These are phyloP conservation scores for Cyberlindnera lachancei DNA, from an alignment of 805 yeast genomes.

Conservation along the genomic window DNA sequence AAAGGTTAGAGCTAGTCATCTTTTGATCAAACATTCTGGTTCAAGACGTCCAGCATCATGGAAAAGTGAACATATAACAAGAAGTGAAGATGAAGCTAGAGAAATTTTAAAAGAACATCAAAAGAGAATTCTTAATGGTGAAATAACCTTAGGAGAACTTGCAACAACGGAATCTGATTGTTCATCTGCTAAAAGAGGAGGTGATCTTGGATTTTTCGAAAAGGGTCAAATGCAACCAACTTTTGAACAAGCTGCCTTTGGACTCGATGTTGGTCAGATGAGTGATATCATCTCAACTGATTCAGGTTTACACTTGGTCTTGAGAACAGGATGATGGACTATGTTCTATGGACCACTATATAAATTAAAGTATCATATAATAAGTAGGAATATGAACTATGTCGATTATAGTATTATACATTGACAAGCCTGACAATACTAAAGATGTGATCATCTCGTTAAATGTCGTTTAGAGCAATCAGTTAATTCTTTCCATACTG, in stretches of 20 bases:
- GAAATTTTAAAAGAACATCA: slow-evolving; percentile 52
- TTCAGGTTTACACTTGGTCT: slow-evolving; percentile 85
- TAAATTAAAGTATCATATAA: slow-evolving; percentile 9
- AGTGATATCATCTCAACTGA: slow-evolving; percentile 82
- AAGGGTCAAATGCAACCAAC: slow-evolving; percentile 93
- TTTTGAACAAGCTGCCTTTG: slow-evolving; percentile 85
- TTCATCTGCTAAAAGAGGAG: slow-evolving; percentile 76
- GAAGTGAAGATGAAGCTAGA: slow-evolving; percentile 78
- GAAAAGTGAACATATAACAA: slow-evolving; percentile 70
- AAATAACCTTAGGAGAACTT: slow-evolving; percentile 55
- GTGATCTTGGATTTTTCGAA: slow-evolving; percentile 86
- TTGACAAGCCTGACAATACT: too few species aligned
- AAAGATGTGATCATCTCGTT: too few species aligned
- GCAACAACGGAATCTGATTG: slow-evolving; percentile 87
- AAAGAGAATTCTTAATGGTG: slow-evolving; percentile 55
- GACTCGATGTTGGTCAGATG: slow-evolving; percentile 71
- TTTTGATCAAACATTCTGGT: slow-evolving; percentile 74
- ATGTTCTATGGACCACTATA: slow-evolving; percentile 13
- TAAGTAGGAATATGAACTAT: too few species aligned
- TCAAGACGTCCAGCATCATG: slow-evolving; percentile 90
- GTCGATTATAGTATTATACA: too few species aligned
- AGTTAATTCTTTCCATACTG: too few species aligned
- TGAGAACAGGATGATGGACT: slow-evolving; percentile 64
- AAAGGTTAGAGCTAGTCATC: slow-evolving; percentile 73
- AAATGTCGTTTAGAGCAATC: too few species aligned